Evolutionary conservation across 768 basidiomycete genomes (phyloP), one percentile per base, ranked within the genome.

Genomic region (Rhizopogon roseolus): DNA sequence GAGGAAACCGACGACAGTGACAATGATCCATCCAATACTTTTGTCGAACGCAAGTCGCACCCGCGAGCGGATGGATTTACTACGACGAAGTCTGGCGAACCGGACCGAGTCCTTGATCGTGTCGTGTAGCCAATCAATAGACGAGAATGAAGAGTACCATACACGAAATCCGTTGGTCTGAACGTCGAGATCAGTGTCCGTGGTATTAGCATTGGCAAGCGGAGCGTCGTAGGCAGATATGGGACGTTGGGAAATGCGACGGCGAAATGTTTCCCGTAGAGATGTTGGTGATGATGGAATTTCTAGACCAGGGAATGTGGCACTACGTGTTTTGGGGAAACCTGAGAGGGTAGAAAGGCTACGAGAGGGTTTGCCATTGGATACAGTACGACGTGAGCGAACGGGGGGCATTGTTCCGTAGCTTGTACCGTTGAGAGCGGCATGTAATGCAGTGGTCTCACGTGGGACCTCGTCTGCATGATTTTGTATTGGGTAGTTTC

Each of bases 51-150:
- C 71, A 28, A 88, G 80, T 19, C 78, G 78, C 29, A 88, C 57
- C 37, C 77, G 80, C 1, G 90, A 85, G 17, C 88, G 81, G 34
- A 85, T 16, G 1, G 93, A 90, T 60, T 81, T 85, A 53, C 84
- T 80, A 46, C 73, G 79, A 56, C 91, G 77, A 16, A 96, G 76
- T 48, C 81, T 79, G 34, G 86, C 81, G 58, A 88, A 86, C 28
- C 94, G 88, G 7, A 81, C 81, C 0, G 93, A 92, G 64, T 96
- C 93, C 69, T 97, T 95, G 74, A 98, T 92, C 39, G 91, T 81
- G 72, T 98, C 96, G 62, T 98, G 96, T 51, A 98, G 75, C 96
- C 95, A 98, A 69, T 98, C 94, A 53, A 96, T 88, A 17, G 90
- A 93, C 0, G 90, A 85, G 72, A 86, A 96, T 3, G 89, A 90